Base-by-base conservation (phyloP, 805 yeast species). In the Candida tammaniensis region DNA sequence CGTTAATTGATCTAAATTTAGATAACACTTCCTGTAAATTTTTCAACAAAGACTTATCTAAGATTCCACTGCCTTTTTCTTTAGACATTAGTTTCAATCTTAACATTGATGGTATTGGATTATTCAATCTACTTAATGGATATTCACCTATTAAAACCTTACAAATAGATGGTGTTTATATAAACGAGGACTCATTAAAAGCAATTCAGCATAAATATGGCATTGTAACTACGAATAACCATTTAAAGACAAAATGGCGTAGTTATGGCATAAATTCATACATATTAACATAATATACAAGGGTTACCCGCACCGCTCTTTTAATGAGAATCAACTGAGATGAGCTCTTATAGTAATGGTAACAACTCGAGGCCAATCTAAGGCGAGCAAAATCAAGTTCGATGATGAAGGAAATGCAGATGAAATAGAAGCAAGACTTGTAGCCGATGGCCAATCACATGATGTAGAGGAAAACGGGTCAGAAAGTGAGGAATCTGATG, bases 1-100 rank as follows among this genome's bases (percentile, higher is more conserved):
- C 47, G 17, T 36, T 67, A 17, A 55, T 60, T 20, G 70, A 67
- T 27, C 35, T 62, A 27, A 64, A 62, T 25, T 41, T 67, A 24
- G 71, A 67, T 36, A 57, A 57, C 36, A 48, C 52, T 4, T 48
- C 68, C 0, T 48, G 64, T 54, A 50, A 49, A 22, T 47, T 44
- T 19, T 55, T 67, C 22, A 37, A 48, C 21, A 40, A 42, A 5
- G 70, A 63, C 30, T 36, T 64, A 7, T 35, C 27, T 10, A 38
- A 40, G 10, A 24, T 42, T 9, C 34, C 34, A 4, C 36, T 32
- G 5, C 14, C 35, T n/a, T 18, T 30, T 8, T 5, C 10, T n/a
- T 44, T 67, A 17, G 72, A 67, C 40, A 35, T 67, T n/a, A 63
- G 70, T 35, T 64, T 59, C 30, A 56, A 64, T 33, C 40, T 30